Evolutionary conservation across 768 basidiomycete species (phyloP).

Genomic region (Paxillus involutus): DNA sequence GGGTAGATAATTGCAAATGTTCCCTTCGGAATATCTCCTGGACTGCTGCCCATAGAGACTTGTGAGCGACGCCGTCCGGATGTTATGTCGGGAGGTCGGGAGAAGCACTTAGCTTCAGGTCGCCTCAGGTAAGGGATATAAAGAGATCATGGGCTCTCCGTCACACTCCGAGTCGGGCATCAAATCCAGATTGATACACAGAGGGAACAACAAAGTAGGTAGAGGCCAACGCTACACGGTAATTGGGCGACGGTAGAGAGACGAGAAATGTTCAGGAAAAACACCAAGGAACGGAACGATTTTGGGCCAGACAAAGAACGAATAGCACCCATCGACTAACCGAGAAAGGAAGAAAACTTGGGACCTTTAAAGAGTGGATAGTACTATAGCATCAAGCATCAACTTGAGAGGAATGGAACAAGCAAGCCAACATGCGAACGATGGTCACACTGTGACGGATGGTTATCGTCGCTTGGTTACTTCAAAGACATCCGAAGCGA

Average conservation of each 20-base stretch:
- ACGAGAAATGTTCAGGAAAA: background rate
- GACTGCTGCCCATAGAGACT: too few species aligned
- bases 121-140: background rate
- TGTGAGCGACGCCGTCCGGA: too few species aligned
- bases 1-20: too few species aligned
- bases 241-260: background rate
- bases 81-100: too few species aligned
- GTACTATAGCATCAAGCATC: background rate
- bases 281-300: background rate
- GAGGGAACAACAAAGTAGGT: background rate
- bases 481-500: constrained; percentile 13
- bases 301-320: background rate
- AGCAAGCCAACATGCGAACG: background rate
- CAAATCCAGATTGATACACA: background rate
- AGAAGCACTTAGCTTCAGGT: too few species aligned
- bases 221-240: background rate
- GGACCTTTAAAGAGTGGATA: background rate
- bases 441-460: background rate
- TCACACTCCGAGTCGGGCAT: background rate
- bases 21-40: too few species aligned
- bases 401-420: background rate
- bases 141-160: too few species aligned
- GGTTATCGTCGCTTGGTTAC: background rate
- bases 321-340: background rate
- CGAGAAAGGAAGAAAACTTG: background rate